Base-by-base conservation (phyloP, 352 stramenopile species). In the Phytophthora capsici region DNA sequence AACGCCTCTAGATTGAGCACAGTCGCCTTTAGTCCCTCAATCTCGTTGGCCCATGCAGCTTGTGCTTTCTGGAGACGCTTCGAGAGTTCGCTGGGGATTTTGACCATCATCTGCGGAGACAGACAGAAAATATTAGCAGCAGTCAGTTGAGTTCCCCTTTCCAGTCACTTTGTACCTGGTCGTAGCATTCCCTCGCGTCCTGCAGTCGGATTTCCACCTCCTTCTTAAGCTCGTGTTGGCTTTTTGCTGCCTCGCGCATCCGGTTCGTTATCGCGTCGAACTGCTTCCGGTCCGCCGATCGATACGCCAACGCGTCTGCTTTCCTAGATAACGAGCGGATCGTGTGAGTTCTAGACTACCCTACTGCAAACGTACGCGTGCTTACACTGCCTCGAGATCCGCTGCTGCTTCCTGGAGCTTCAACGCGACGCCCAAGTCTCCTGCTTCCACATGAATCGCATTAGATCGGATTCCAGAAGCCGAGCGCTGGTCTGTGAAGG, bases 181-280 rank as follows among this genome's bases (percentile, higher is more conserved):
- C 73, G 23, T 44, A 85, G 47, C 62, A 69, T 28, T 14, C 26
- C 8, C 79, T 70, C 22, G 84, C 57, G 10, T 82, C 72, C 23
- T 82, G 65, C n/a, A 89, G 55, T 7, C 73, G 65, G 5, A 2
- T 28, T 19, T 89, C 80, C 3, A 88, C 7, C n/a, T 86, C 78
- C 26, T 74, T 71, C 52, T 78, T 76, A 9, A 88, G 40, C 13
- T 30, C 67, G 22, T 82, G 69, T 10, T 80, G 60, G 4, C 54
- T 77, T 51, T 86, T 88, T 25, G 60, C 45, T 20, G 77, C 57
- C 51, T 91, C 83, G 6, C 80, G 75, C 43, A 88, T 25, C 10
- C 83, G 77, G 47, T 82, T 89, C 4, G 80, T 86, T 26, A 90
- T 43, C 6, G 75, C 69, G 7, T 90, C 79, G 38, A 91, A 89